These are phyloP conservation scores for Dioszegia aurantiaca DNA, from an alignment of 768 basidiomycete genomes.

Conservation along the genomic window DNA sequence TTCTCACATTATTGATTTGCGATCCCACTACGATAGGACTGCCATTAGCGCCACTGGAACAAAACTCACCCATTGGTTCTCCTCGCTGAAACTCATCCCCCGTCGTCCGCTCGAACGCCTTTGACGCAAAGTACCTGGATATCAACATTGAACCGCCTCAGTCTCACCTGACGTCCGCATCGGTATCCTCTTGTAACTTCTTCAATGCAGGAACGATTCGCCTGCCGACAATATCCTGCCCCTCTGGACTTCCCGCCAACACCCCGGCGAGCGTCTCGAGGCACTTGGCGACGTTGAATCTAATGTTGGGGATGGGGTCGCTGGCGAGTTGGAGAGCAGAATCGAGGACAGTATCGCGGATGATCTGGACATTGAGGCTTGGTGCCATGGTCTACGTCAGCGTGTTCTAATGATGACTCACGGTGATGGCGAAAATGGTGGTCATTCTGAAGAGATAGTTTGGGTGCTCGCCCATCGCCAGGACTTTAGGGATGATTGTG, in stretches of 20 bases:
- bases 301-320: constrained; percentile 97
- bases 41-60: no score
- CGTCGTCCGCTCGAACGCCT: constrained; percentile 40
- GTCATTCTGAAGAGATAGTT: constrained; percentile 99
- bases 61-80: constrained; percentile 47
- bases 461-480: constrained; percentile 93
- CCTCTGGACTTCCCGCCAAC: constrained; percentile 63
- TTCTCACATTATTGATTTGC: no score
- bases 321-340: constrained; percentile 75
- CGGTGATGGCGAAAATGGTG: constrained; percentile 96
- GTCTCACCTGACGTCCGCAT: constrained; percentile 84
- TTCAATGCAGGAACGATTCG: constrained; percentile 79
- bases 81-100: constrained; percentile 27
- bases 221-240: constrained; percentile 68
- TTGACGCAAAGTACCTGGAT: constrained; percentile 42
- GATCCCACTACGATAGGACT: no score
- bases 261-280: constrained; percentile 80
- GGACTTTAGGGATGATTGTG: constrained; percentile 92
- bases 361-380: constrained; percentile 76
- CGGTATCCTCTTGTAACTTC: constrained; percentile 78
- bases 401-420: constrained; percentile 54
- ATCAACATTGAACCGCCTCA: background rate
- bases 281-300: constrained; percentile 96
- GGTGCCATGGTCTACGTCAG: constrained; percentile 81
- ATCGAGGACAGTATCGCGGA: constrained; percentile 71